phyloP scores from a whole-genome alignment of 108 stramenopile genomes.

The Skeletonema tropicum region DNA sequence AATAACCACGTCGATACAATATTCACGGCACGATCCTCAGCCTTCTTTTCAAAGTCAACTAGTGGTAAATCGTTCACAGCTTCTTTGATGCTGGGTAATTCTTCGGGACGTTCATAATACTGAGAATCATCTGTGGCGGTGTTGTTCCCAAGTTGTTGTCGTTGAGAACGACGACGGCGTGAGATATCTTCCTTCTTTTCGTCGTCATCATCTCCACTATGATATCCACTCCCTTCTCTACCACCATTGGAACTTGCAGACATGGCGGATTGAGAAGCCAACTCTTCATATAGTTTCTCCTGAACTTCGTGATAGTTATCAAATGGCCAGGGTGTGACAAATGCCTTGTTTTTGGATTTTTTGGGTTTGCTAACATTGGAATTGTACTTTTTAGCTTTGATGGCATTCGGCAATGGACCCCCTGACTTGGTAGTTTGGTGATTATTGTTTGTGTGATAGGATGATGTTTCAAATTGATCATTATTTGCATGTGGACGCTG shows the following conservation, averaged over 20 bases:
- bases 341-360: constrained; percentile 24
- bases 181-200: constrained; percentile 27
- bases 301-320: constrained; percentile 87
- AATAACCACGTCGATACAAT: constrained; percentile 88
- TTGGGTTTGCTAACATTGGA: constrained; percentile 11
- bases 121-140: constrained; percentile 6
- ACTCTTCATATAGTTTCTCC: constrained; percentile 69
- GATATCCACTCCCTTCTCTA: constrained; percentile 29
- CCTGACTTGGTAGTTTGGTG: not conserved
- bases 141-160: constrained; percentile 5
- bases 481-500: not conserved
- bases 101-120: constrained; percentile 74
- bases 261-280: constrained; percentile 46
- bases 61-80: constrained; percentile 75
- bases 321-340: constrained; percentile 74
- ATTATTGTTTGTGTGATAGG: constrained; percentile 1
- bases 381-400: not conserved
- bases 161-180: not conserved
- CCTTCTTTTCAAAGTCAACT: constrained; percentile 83
- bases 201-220: constrained; percentile 22
- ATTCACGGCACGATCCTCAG: constrained; percentile 80
- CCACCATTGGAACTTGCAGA: constrained; percentile 14
- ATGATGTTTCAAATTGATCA: constrained; percentile 5
- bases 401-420: not conserved
- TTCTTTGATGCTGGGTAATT: constrained; percentile 77